Percentiles rank a stretch among this genome's conserved stretches.
phyloP scores from a whole-genome alignment of 495 filamentous ascomycete species.

The Xylaria longipes region DNA sequence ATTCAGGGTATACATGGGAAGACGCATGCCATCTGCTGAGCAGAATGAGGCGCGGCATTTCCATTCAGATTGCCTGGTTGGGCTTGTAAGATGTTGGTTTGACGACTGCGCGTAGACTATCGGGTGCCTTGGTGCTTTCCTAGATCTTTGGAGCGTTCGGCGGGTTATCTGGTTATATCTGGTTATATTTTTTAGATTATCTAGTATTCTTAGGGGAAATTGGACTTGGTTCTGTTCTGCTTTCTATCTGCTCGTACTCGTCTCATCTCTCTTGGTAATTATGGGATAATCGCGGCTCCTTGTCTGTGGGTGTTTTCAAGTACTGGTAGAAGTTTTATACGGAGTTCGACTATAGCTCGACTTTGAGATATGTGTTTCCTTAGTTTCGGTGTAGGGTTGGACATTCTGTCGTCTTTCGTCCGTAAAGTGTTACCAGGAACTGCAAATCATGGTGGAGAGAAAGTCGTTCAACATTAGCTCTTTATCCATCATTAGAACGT shows the following conservation, averaged over 20 bases:
- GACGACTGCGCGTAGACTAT: constrained; percentile 11
- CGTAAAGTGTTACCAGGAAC: neutral
- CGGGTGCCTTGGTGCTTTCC: neutral
- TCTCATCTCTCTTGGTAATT: neutral
- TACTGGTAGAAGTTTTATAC: neutral
- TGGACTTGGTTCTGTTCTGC: neutral
- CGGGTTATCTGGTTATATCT: constrained; percentile 5
- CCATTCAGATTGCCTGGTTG: neutral
- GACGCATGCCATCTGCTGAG: constrained; percentile 80
- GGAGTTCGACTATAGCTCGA: neutral
- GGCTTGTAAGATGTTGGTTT: constrained; percentile 1
- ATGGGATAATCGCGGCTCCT: neutral
- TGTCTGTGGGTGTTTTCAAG: neutral
- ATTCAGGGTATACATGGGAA: constrained; percentile 89
- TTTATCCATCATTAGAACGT: neutral
- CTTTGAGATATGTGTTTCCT: neutral
- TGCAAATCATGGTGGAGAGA: neutral
- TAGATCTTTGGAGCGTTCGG: constrained; percentile 12
- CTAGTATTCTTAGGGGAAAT: neutral
- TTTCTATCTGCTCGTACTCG: neutral
- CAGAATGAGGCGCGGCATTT: neutral
- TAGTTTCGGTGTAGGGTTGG: neutral
- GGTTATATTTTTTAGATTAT: neutral
- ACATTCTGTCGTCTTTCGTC: neutral
- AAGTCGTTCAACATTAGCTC: neutral